Evolutionary conservation across 2,329 filamentous ascomycete species (phyloP).

Genomic region (Diaporthe vaccinii): DNA sequence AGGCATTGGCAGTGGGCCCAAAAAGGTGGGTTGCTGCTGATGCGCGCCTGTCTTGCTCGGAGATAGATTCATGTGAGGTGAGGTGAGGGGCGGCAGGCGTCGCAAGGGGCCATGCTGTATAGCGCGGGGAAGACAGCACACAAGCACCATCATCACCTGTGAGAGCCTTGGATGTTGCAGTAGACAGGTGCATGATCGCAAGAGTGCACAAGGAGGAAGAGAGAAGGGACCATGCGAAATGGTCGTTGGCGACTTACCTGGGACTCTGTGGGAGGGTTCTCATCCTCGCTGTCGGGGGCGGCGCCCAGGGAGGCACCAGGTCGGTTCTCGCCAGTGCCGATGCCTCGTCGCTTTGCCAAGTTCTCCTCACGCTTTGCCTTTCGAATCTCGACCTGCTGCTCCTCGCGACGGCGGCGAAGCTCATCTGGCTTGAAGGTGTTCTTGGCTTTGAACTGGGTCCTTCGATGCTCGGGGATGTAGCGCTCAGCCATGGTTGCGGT

Average conservation of each 20-base stretch:
- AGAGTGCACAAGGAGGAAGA: constrained; percentile 22
- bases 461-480: constrained; percentile 99
- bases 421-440: constrained; percentile 99
- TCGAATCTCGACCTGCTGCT: constrained; percentile 99
- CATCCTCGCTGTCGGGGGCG: constrained; percentile 97
- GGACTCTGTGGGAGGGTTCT: constrained; percentile 92
- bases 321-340: constrained; percentile 83
- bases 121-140: constrained; percentile 20
- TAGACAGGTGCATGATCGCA: neutral
- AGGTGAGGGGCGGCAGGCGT: constrained; percentile 37
- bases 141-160: neutral
- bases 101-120: constrained; percentile 23
- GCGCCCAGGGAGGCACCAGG: constrained; percentile 87
- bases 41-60: constrained; percentile 10
- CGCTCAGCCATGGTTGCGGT: constrained; percentile 89
- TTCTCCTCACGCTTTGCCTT: constrained; percentile 99
- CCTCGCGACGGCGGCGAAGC: constrained; percentile 96
- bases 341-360: constrained; percentile 96
- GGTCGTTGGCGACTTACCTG: constrained; percentile 75
- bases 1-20: constrained; percentile 29
- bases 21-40: constrained; percentile 34
- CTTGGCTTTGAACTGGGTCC: constrained; percentile 99
- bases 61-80: constrained; percentile 25
- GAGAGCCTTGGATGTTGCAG: neutral
- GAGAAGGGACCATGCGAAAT: constrained; percentile 40